Base-by-base conservation (phyloP, 768 basidiomycete species). In the Tricholoma saponaceum region DNA sequence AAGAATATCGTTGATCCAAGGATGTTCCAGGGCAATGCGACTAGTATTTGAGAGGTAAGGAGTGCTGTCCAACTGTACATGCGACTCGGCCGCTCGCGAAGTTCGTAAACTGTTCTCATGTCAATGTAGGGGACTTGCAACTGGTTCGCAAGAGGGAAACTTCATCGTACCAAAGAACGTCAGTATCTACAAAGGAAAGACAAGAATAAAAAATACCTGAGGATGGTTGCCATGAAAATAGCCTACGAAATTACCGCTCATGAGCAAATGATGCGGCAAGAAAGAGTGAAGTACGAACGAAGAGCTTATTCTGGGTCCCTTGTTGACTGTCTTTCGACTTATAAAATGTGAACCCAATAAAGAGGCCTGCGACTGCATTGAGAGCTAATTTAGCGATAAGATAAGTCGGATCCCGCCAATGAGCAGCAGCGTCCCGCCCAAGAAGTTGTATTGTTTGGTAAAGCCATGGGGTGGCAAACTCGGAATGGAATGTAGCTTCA, bases 281-380 rank as follows among this genome's bases (percentile, higher is more conserved):
- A 65, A 25, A 62, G 58, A 26, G 51, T 47, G 30, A 46, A 58
- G 58, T 33, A 73, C 80, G 50, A 58, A 84, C 84, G 64, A 87
- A 87, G 25, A 87, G 75, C 63, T 85, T 85, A 66, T 86, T 83
- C 64, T 86, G 85, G 1, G 80, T 79, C 44, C 83, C 86, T 57
- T 80, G 82, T 53, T 82, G 75, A 16, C 76, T 75, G 51, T 83
- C 64, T 35, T 81, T 78, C 12, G 82, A 68, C 59, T 82, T 74
- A 72, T 73, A 87, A 69, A 87, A 87, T 6, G 85, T 84, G 60
- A 87, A 86, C n/a, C 79, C 78, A 26, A 85, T 84, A 52, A 86
- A 78, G 0, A 86, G 67, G 1, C 83, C 84, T 1, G 74, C 75
- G 13, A 77, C 70, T 51, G 82, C 79, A 58, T 85, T 83, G 23